These are phyloP conservation scores for Orbilia brochopaga DNA, from an alignment of 2,329 filamentous ascomycete genomes.

Conservation along the genomic window DNA sequence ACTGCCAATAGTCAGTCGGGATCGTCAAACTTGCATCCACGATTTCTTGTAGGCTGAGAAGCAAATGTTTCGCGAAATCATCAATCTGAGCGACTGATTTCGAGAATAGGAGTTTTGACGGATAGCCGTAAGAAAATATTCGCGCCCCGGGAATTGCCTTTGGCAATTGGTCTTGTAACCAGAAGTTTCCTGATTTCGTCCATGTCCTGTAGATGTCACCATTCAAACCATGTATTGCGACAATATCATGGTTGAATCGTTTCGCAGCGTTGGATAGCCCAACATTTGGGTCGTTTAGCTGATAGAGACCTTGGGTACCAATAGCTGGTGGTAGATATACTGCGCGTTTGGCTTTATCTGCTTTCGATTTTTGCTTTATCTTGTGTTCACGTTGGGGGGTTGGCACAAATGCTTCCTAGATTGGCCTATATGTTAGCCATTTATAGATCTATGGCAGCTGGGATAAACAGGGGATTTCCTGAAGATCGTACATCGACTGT, in stretches of 20 bases:
- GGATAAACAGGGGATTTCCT: background rate
- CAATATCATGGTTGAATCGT: constrained; percentile 4
- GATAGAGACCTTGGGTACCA: constrained; percentile 3
- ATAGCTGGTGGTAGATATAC: background rate
- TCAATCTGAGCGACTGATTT: constrained; percentile 12
- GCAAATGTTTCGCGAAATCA: constrained; percentile 14
- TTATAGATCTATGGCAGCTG: background rate
- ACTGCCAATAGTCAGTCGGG: background rate
- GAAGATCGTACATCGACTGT: background rate
- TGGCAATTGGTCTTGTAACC: constrained; percentile 9
- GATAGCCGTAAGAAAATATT: constrained; percentile 18
- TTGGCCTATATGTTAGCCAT: constrained; percentile 6
- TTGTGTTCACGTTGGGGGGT: background rate
- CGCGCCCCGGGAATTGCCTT: constrained; percentile 2
- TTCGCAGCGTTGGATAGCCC: background rate
- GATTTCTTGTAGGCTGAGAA: background rate
- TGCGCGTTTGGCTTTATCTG: background rate
- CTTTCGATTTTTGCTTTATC: background rate
- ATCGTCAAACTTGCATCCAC: constrained; percentile 11
- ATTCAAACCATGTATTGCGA: constrained; percentile 20
- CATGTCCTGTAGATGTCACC: constrained; percentile 15
- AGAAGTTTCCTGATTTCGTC: constrained; percentile 22
- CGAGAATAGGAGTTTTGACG: constrained; percentile 3
- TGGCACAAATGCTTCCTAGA: constrained; percentile 3
- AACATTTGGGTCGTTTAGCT: constrained; percentile 12